Conservation (phyloP, 768 basidiomycete genomes). For the Phaeotremella fagi region DNA sequence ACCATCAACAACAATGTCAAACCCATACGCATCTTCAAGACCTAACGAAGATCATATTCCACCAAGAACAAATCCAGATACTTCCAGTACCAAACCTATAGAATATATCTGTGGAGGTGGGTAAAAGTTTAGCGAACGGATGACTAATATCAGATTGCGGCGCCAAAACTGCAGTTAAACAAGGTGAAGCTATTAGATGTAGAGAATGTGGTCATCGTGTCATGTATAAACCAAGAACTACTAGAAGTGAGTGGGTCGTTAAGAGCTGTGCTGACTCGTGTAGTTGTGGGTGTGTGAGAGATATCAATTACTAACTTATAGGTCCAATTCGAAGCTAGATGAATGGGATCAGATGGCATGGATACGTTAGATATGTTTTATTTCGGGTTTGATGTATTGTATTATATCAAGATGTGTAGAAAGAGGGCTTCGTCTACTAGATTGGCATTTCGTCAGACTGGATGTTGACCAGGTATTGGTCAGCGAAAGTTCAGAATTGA, state of each 20-base stretch:
- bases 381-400: too few relatives aligned
- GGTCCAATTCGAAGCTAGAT: conserved; percentile 66
- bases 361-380: too few relatives aligned
- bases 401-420: too few relatives aligned
- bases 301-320: too few relatives aligned
- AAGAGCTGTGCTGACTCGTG: conserved; percentile 52
- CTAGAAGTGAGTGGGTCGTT: conserved; percentile 86
- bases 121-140: background rate
- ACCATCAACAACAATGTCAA: too few relatives aligned
- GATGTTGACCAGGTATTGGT: too few relatives aligned
- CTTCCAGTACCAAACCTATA: conserved; percentile 22
- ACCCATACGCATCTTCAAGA: conserved; percentile 27
- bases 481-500: too few relatives aligned
- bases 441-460: too few relatives aligned
- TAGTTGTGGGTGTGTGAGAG: background rate
- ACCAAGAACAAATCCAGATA: conserved; percentile 13
- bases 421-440: too few relatives aligned
- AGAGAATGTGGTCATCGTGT: conserved; percentile 95
- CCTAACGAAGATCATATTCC: conserved; percentile 32
- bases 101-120: conserved; percentile 42
- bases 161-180: conserved; percentile 82
- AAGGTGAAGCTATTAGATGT: conserved; percentile 90
- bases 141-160: conserved; percentile 65
- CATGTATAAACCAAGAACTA: conserved; percentile 97
- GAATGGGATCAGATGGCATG: too few relatives aligned